Evolutionary conservation across 805 yeast genomes (phyloP).

Genomic region (Torulaspora gathmanii): DNA sequence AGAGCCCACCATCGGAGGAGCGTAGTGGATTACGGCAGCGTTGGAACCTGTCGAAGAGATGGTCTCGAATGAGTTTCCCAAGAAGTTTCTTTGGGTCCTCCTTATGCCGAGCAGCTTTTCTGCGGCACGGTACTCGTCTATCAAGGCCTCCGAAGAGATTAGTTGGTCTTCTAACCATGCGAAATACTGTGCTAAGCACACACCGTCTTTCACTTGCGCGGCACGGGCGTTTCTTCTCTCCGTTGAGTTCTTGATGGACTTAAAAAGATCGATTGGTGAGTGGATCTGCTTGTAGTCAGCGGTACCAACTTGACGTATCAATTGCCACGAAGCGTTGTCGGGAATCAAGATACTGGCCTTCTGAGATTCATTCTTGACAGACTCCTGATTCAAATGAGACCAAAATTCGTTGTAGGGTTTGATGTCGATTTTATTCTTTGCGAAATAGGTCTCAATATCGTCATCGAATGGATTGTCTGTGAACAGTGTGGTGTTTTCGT

Average conservation of each 20-base stretch:
- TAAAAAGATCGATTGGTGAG: conserved; percentile 62
- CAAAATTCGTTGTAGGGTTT: conserved; percentile 56
- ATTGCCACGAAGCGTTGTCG: conserved; percentile 61
- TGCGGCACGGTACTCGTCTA: conserved; percentile 66
- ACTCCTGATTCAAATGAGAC: conserved; percentile 42
- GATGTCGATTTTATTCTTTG: conserved; percentile 44
- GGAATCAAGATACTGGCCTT: conserved; percentile 46
- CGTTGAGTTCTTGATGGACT: conserved; percentile 66
- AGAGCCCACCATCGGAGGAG: conserved; percentile 57
- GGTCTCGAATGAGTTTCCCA: conserved; percentile 69
- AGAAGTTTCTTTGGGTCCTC: conserved; percentile 48
- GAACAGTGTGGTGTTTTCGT: conserved; percentile 47
- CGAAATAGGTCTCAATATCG: conserved; percentile 38
- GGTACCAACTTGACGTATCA: conserved; percentile 47
- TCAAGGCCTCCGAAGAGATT: conserved; percentile 35
- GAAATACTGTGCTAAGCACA: conserved; percentile 65
- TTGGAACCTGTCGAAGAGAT: conserved; percentile 74
- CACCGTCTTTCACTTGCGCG: conserved; percentile 83
- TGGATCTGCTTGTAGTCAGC: conserved; percentile 39
- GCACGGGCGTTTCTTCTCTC: conserved; percentile 67
- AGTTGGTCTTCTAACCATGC: conserved; percentile 77
- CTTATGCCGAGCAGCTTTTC: conserved; percentile 54
- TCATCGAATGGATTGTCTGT: conserved; percentile 44
- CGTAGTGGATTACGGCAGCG: conserved; percentile 70
- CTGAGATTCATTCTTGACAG: conserved; percentile 17